These are phyloP conservation scores for Ilex paraguariensis DNA, from an alignment of 305 asterid species.

Conservation along the genomic window DNA sequence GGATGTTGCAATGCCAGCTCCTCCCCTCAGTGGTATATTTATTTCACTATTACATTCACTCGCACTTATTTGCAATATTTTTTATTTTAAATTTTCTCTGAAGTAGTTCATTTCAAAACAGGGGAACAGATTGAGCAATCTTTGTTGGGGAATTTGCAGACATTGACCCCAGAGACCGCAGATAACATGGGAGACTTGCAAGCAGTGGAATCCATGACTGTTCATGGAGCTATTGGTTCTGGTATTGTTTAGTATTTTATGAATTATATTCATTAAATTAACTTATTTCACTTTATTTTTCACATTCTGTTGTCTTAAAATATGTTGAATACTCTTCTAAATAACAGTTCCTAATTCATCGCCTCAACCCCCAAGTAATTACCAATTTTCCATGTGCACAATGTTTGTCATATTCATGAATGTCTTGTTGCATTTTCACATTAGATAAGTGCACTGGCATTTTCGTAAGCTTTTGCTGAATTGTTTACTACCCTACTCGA, in stretches of 20 bases:
- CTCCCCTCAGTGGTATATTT: slow-evolving; percentile 55
- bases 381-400: too few relatives aligned
- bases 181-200: slow-evolving; percentile 61
- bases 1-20: slow-evolving; percentile 79
- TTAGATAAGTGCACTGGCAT: too few relatives aligned
- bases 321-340: too few relatives aligned
- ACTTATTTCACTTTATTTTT: neutral
- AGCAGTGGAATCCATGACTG: slow-evolving; percentile 61
- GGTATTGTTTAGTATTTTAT: slow-evolving; percentile 36
- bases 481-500: too few relatives aligned
- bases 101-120: slow-evolving; percentile 21
- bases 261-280: neutral
- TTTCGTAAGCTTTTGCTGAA: too few relatives aligned
- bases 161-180: slow-evolving; percentile 64
- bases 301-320: too few relatives aligned
- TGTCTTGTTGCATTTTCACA: too few relatives aligned
- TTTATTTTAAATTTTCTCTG: slow-evolving; percentile 8
- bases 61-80: slow-evolving; percentile 1
- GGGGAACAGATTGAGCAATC: slow-evolving; percentile 36
- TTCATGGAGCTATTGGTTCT: slow-evolving; percentile 73
- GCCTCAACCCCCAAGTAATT: too few relatives aligned
- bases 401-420: too few relatives aligned
- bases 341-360: too few relatives aligned
- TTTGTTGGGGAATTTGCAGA: slow-evolving; percentile 48
- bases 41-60: slow-evolving; percentile 1